Base-by-base conservation (phyloP, 1,284 basidiomycete species). In the Ganoderma resinaceum region DNA sequence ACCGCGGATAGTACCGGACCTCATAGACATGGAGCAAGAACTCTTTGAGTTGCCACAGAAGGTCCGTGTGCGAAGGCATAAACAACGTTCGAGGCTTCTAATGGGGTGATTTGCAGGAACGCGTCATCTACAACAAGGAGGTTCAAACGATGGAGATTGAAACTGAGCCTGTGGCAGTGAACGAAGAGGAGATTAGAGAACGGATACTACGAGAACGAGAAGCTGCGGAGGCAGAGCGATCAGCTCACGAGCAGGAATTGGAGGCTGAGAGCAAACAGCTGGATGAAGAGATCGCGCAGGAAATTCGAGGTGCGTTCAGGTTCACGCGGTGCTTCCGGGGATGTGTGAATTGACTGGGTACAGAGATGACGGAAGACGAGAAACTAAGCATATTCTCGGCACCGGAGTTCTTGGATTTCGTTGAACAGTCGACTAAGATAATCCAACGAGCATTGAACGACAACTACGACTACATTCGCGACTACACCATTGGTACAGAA, bases 401-500 rank as follows among this genome's bases (percentile, higher is more conserved):
- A 4, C 92, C 95, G 0, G 95, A 97, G 74, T 98, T 99, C 78
- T 81, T 93, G 35, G 93, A 96, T 71, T 99, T 99, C 79, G 91
- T 99, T 9, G 95, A 98, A 78, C 90, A 94, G 74, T 96, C 94
- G n/a, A 94, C 93, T 35, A 97, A 96, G 81, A 96, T 99, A 61
- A 90, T 98, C 11, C 95, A 99, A 78, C 87, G 98, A 62, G 98
- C 97, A n/a, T 81, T 99, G 70, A 97, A 95, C 76, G 97, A 99
- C 77, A 89, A 89, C 29, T 99, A 99, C 79, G 98, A 99, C 79
- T 98, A 98, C 77, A 94, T 97, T 73, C 91, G 93, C 60, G 97
- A 99, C 81, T 99, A 99, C 78, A 95, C 94, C 11, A 88, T 96
- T 63, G 91, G 92, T 38, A 84, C 92, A 14, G 92, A 95, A 76